A percentile compares a stretch with the other conserved stretches of the same genome.
Conservation (phyloP, 192 early-diverging fungal species). For the Funneliformis geosporum region DNA sequence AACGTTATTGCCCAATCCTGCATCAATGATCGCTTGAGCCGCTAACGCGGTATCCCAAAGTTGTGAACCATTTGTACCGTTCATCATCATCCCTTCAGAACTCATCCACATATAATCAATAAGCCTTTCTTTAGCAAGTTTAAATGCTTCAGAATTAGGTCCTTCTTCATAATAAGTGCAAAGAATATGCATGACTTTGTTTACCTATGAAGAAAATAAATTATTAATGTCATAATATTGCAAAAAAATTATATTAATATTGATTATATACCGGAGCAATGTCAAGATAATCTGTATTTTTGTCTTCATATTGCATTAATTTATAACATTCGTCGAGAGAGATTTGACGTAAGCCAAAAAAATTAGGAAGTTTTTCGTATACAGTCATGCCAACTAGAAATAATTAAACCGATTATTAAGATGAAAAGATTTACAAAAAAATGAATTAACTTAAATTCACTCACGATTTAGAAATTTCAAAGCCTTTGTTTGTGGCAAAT, state of each 20-base stretch:
- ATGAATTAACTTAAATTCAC: conserved; percentile 23
- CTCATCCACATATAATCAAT: conserved; percentile 92
- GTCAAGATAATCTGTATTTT: conserved; percentile 86
- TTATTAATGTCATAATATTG: neutral
- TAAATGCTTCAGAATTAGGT: conserved; percentile 76
- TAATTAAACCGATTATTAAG: neutral
- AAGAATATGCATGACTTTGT: conserved; percentile 91
- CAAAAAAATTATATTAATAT: neutral
- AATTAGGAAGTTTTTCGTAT: conserved; percentile 73
- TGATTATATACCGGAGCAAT: conserved; percentile 76
- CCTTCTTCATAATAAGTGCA: conserved; percentile 86
- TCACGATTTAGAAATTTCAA: conserved; percentile 74
- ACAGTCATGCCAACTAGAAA: conserved; percentile 53
- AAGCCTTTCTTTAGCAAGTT: conserved; percentile 67
- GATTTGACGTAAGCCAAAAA: conserved; percentile 56
- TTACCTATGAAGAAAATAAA: conserved; percentile 39
- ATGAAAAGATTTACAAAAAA: conserved; percentile 2
- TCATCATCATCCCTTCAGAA: conserved; percentile 87
- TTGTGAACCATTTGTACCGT: conserved; percentile 96
- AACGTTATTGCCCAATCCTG: conserved; percentile 66
- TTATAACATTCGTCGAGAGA: conserved; percentile 76
- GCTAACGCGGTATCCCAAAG: conserved; percentile 94
- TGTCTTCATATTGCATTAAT: conserved; percentile 86
- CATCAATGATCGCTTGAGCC: conserved; percentile 82
- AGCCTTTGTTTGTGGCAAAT: conserved; percentile 78